Evolutionary conservation across 2,329 filamentous ascomycete genomes (phyloP).

Genomic region (Colletotrichum musicola): DNA sequence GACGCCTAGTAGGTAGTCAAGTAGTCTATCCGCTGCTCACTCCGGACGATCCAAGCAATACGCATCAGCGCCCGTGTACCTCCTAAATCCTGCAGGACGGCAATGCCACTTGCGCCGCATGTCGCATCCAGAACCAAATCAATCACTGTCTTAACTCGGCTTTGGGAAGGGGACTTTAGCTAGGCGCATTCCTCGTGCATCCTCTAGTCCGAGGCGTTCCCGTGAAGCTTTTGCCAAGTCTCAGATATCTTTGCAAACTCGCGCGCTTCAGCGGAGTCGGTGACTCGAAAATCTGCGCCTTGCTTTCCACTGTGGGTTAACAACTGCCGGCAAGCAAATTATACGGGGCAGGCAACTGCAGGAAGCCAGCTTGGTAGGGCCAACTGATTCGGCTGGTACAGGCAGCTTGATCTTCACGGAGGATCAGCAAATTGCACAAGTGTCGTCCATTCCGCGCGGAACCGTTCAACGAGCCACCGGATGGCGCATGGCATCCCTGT

Average conservation of each 20-base stretch:
- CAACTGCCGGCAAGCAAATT: constrained; percentile 21
- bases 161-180: neutral
- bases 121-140: neutral
- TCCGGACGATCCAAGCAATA: neutral
- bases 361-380: constrained; percentile 5
- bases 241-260: neutral
- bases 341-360: neutral
- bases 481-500: constrained; percentile 35
- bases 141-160: constrained; percentile 5
- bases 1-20: neutral
- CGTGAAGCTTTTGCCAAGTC: neutral
- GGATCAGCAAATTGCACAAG: constrained; percentile 28
- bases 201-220: neutral
- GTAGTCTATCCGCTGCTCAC: constrained; percentile 12
- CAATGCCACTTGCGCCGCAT: neutral
- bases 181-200: neutral
- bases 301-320: neutral
- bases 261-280: neutral
- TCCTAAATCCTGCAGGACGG: constrained; percentile 4
- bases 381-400: constrained; percentile 12
- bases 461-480: constrained; percentile 5
- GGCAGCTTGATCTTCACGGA: constrained; percentile 16
- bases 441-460: constrained; percentile 20
- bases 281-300: neutral
- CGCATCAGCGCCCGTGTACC: constrained; percentile 4